Evolutionary conservation across 257 asterid species (phyloP).

Genomic region (Verbascum thapsus): DNA sequence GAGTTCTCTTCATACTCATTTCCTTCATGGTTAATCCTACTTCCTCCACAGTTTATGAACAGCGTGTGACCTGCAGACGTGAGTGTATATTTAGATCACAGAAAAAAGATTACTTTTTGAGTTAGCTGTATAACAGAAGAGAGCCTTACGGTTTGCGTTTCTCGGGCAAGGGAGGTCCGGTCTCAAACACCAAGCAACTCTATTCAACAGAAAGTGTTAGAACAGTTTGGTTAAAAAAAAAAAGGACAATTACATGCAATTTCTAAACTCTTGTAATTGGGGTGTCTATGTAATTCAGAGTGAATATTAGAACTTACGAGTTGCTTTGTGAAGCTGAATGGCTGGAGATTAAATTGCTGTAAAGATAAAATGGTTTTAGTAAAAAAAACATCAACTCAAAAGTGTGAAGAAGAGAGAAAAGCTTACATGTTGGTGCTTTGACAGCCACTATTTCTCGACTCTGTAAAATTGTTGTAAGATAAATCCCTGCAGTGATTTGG

Average conservation of each 20-base stretch:
- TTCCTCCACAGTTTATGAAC: slow-evolving; percentile 88
- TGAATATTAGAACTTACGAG: slow-evolving; percentile 53
- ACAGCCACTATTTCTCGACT: slow-evolving; percentile 41
- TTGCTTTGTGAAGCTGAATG: slow-evolving; percentile 49
- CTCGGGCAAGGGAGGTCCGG: slow-evolving; percentile 68
- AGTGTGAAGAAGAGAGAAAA: neutral
- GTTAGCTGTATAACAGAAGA: neutral
- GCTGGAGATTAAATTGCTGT: slow-evolving; percentile 84
- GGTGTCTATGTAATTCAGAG: too few relatives aligned
- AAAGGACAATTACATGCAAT: too few relatives aligned
- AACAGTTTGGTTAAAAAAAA: slow-evolving; percentile 1
- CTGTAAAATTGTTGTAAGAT: slow-evolving; percentile 79
- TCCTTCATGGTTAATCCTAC: slow-evolving; percentile 41
- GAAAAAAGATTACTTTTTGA: neutral
- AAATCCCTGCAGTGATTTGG: slow-evolving; percentile 70
- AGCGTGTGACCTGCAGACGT: slow-evolving; percentile 56
- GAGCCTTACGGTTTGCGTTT: slow-evolving; percentile 47
- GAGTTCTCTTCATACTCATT: slow-evolving; percentile 63
- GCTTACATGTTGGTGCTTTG: slow-evolving; percentile 55
- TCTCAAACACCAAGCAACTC: slow-evolving; percentile 70
- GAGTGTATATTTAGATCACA: slow-evolving; percentile 17
- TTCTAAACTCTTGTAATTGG: too few relatives aligned
- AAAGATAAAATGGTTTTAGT: slow-evolving; percentile 13
- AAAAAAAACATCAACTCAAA: slow-evolving; percentile 1
- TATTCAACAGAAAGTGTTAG: slow-evolving; percentile 21